A percentile compares a stretch with the other conserved stretches of the same genome.
Conservation (phyloP, 768 basidiomycete genomes). For the Lentinula lateritia region DNA sequence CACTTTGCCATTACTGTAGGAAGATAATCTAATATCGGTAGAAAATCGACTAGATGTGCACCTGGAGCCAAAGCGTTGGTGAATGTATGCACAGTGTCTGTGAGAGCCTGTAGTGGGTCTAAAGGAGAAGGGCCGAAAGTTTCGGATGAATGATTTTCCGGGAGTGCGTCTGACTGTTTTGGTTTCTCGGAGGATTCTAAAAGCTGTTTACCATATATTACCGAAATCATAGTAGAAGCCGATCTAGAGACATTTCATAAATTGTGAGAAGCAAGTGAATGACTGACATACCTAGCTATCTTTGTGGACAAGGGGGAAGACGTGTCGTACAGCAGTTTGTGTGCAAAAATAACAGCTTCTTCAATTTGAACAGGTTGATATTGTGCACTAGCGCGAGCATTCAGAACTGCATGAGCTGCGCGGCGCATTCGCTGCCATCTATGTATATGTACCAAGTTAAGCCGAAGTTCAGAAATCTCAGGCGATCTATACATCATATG, state of each 20-base stretch:
- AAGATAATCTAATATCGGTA: background rate
- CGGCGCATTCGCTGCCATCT: slow-evolving; percentile 2
- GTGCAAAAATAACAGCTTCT: background rate
- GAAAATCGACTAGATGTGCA: background rate
- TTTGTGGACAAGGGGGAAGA: background rate
- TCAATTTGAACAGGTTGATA: slow-evolving; percentile 1
- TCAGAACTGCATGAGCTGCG: background rate
- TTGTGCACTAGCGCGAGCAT: background rate
- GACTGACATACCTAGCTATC: background rate
- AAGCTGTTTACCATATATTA: slow-evolving; percentile 10
- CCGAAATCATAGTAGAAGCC: background rate
- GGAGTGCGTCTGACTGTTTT: background rate
- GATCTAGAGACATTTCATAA: background rate
- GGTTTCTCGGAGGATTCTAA: background rate
- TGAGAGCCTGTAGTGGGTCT: no score
- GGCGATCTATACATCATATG: no score
- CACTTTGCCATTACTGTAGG: background rate
- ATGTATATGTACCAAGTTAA: background rate
- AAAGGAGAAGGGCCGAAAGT: background rate
- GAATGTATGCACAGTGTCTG: background rate
- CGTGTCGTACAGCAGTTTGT: background rate
- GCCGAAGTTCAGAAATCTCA: no score
- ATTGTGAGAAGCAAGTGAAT: background rate
- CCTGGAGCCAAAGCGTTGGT: background rate
- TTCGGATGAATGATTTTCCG: background rate